Base-by-base conservation (phyloP, 2,329 filamentous ascomycete species). In the Aspergillus phoenicis region DNA sequence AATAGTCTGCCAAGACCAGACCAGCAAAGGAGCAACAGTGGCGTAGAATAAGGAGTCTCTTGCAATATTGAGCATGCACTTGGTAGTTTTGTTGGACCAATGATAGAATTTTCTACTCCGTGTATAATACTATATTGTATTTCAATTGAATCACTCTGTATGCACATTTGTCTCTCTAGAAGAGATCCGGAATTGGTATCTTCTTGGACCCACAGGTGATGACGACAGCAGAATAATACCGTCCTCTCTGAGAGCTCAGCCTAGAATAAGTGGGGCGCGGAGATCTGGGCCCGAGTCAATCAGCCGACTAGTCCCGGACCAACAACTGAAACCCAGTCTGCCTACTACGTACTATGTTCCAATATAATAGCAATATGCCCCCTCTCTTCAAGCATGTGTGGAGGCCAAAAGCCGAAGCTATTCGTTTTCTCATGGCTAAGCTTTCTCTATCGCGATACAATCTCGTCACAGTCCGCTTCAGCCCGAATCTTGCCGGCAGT, bases 201-300 rank as follows among this genome's bases (percentile, higher is more conserved):
- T 24, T 33, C 41, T 49, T 13, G 15, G 22, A 39, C 39, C 52
- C 52, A 56, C 39, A 33, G 5, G 17, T 51, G 47, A 43, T 58
- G 47, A 58, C 45, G 55, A 51, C 55, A 39, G 33, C 47, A 51
- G 45, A 15, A 24, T 45, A n/a, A 45, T 45, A 45, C 20, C 24
- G 41, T 13, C 41, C 41, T 45, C 20, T 45, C 41, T 10, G 41
- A 45, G 20, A 45, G 8, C 41, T 45, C 20, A 45, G n/a, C 41
- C 41, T 45, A 11, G 8, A 20, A 43, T 43, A 15, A 45, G 41
- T 45, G 41, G 41, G 41, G 41, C 41, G 6, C 20, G 41, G 41
- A 45, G 20, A 45, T 45, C 41, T 45, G 22, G 24, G 45, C 24
- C 13, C 22, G 45, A 49, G 13, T 28, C 13, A 49, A 49, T n/a